Conservation (phyloP, 805 yeast genomes). For the Yamadazyma akitaensis region DNA sequence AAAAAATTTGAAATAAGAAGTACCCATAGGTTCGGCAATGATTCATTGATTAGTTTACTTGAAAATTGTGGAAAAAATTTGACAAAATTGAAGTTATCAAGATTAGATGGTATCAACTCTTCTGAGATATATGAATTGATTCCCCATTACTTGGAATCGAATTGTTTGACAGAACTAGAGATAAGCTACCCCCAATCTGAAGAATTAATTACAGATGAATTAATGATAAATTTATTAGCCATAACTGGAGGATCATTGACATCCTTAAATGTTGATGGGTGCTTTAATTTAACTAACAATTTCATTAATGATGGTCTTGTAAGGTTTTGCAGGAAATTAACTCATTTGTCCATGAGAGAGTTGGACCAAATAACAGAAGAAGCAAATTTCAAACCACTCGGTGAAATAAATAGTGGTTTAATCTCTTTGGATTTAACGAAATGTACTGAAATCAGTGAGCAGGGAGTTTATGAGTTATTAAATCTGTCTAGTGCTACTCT, state of each 20-base stretch:
- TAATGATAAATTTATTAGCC: constrained; percentile 57
- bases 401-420: constrained; percentile 49
- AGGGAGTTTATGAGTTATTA: constrained; percentile 55
- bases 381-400: constrained; percentile 41
- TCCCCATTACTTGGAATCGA: constrained; percentile 53
- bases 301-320: constrained; percentile 55
- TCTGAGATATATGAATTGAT: constrained; percentile 57
- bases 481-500: constrained; percentile 63
- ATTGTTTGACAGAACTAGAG: constrained; percentile 54
- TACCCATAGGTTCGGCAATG: constrained; percentile 78
- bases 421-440: constrained; percentile 59
- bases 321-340: constrained; percentile 54
- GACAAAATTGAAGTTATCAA: constrained; percentile 54
- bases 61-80: constrained; percentile 55
- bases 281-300: constrained; percentile 66
- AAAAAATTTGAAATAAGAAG: constrained; percentile 62
- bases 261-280: constrained; percentile 65
- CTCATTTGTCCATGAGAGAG: constrained; percentile 53
- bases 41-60: constrained; percentile 58
- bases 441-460: constrained; percentile 64
- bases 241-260: constrained; percentile 60
- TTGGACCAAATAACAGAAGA: constrained; percentile 68
- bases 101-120: constrained; percentile 70
- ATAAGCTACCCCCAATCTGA: constrained; percentile 66
- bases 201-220: constrained; percentile 65